phyloP scores from a whole-genome alignment of 176 grass and related monocot genomes.

The Stipa capillata region DNA sequence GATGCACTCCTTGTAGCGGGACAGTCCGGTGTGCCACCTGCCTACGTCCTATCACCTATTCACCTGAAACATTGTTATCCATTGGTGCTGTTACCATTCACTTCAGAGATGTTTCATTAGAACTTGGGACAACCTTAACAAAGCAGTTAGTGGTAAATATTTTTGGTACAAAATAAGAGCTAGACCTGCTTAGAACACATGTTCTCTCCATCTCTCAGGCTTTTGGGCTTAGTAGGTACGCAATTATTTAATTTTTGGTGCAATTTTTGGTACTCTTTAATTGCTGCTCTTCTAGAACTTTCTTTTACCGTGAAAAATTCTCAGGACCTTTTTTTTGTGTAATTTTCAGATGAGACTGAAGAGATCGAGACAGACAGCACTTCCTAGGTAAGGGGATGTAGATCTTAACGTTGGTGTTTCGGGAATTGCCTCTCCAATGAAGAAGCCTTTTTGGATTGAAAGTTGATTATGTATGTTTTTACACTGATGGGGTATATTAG shows the following conservation, averaged over 20 bases:
- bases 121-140: not conserved
- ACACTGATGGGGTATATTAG: slow-evolving; percentile 23
- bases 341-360: slow-evolving; percentile 40
- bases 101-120: not conserved
- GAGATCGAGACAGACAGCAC: slow-evolving; percentile 10
- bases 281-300: not conserved
- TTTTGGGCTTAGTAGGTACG: not conserved
- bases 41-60: not conserved
- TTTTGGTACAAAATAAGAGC: not conserved
- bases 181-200: not conserved
- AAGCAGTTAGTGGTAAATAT: not conserved
- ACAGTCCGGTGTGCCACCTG: not conserved
- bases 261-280: not conserved
- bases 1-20: not conserved
- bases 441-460: slow-evolving; percentile 8
- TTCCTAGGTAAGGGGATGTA: slow-evolving; percentile 22
- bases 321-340: slow-evolving; percentile 2
- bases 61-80: not conserved
- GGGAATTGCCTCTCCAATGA: slow-evolving; percentile 11
- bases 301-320: not conserved
- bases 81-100: not conserved
- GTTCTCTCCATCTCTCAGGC: not conserved
- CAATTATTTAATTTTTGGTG: not conserved
- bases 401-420: not conserved
- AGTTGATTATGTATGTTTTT: slow-evolving; percentile 7